Evolutionary conservation across 75 land plant genomes (phyloP), one percentile per base, ranked within the genome.

Genomic region (Pinus taeda): DNA sequence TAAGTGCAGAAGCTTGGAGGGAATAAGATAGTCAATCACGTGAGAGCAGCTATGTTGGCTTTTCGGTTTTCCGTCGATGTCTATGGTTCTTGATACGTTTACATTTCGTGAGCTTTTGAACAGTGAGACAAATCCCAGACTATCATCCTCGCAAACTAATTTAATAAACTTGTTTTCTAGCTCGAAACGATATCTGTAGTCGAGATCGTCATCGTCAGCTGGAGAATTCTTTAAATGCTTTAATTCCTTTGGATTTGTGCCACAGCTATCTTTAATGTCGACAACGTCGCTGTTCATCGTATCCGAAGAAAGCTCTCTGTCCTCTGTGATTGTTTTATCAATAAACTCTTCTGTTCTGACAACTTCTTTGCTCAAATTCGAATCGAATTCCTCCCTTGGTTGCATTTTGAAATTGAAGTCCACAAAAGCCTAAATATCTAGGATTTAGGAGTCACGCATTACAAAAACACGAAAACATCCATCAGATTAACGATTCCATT

Each of bases 111-210:
- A 36, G 49, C 71, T 17, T 18, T 69, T 69, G 11, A 69, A 69
- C 45, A 69, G 9, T 20, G 71, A 69, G 71, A 69, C 53, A 7
- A 69, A 37, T 69, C n/a, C 71, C 22, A 18, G 53, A 3, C 71
- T 69, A 39, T 69, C 71, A 11, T 69, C 71, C 39, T 69, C 71
- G 53, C 71, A 69, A 42, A 69, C n/a, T 20, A 42, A 39, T 36
- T 6, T 37, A 42, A 20, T 37, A 6, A 69, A 20, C 53, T 39
- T 69, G 53, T 42, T 69, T 39, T 69, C 53, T 3, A 69, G 53
- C 22, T 69, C 53, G 49, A 39, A 69, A 3, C 33, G 71, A 45
- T 18, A 53, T 42, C n/a, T 69, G 12, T 69, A 53, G 42, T 69
- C 17, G 11, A 69, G 12, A 69, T 69, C 49, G 8, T n/a, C 24